These are phyloP conservation scores for Penicillium sp. DNA, from an alignment of 2,329 filamentous ascomycete species.

Conservation along the genomic window DNA sequence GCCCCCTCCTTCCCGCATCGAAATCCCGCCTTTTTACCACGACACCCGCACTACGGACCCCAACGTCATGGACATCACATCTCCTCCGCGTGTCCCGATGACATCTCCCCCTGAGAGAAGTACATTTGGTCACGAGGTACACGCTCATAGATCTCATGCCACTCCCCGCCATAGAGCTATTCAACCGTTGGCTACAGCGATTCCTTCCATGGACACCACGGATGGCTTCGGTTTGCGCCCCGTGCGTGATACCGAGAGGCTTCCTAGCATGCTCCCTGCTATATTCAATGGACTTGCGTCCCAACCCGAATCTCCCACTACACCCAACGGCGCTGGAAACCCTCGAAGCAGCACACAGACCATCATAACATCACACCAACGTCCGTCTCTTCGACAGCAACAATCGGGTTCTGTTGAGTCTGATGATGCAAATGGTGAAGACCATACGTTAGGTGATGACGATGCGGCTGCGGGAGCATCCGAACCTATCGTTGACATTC, in stretches of 20 bases:
- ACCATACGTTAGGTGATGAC: conserved; percentile 76
- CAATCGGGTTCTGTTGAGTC: conserved; percentile 83
- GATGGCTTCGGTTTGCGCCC: conserved; percentile 77
- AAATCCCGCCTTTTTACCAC: conserved; percentile 68
- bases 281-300: conserved; percentile 73
- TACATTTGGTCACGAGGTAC: conserved; percentile 62
- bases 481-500: conserved; percentile 78
- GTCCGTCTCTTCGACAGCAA: conserved; percentile 88
- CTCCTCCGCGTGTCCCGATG: conserved; percentile 66
- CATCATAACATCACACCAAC: conserved; percentile 66
- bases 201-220: conserved; percentile 69
- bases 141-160: conserved; percentile 54
- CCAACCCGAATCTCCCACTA: conserved; percentile 91
- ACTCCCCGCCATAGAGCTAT: conserved; percentile 59
- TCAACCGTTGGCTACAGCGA: conserved; percentile 70
- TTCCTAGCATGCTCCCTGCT: conserved; percentile 79
- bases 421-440: conserved; percentile 85
- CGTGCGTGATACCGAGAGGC: conserved; percentile 79
- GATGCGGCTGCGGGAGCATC: conserved; percentile 49
- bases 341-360: conserved; percentile 60
- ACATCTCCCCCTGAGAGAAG: conserved; percentile 74
- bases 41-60: conserved; percentile 54
- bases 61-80: conserved; percentile 63
- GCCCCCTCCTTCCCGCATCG: conserved; percentile 81
- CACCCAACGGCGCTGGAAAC: conserved; percentile 72